Evolutionary conservation across 805 yeast genomes (phyloP), one percentile per base, ranked within the genome.

Genomic region (Myxozyma kluyveri): DNA sequence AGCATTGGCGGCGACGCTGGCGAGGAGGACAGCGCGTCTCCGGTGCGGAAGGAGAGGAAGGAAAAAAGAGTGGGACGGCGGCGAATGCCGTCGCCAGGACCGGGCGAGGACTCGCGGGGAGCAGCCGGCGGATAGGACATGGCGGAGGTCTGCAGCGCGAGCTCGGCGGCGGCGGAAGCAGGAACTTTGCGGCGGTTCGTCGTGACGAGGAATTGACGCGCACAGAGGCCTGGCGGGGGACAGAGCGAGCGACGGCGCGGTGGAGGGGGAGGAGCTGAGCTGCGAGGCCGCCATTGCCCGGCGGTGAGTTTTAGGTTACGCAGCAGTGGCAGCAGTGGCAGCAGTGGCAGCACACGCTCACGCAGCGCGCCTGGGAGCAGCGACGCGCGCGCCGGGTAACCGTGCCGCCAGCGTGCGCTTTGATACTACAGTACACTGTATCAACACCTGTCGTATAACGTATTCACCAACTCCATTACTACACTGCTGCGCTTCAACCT

Each of bases 1-100:
- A 18, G 17, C 14, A 24, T 26, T 29, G 31, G 24, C 14, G 47
- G 44, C 18, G 42, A 38, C 31, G 33, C 6, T 23, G 32, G 27
- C 14, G 41, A n/a, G 43, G 35, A 22, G 24, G 45, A 26, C 24
- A 26, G 29, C 27, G 18, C 12, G 40, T 33, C 47, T 2, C 47
- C 27, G 2, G 27, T 29, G 37, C 60, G 40, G 42, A 56, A 56
- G 22, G 60, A 56, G 32, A 56, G 48, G 45, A 56, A 54, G 18
- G 60, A 49, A 42, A 56, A 53, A 42, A 56, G 18, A 9, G 41
- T 37, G 1, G 60, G 60, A 17, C 60, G 58, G 29, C 59, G 60
- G n/a, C 60, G 46, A 22, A 56, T 54, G 29, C 59, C 59, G 45
- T 53, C 42, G 31, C 31, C 47, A 12, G 47, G 54, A 9, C 14